Evolutionary conservation across 495 filamentous ascomycete species (phyloP).

Genomic region (Aspergillus cristatus): DNA sequence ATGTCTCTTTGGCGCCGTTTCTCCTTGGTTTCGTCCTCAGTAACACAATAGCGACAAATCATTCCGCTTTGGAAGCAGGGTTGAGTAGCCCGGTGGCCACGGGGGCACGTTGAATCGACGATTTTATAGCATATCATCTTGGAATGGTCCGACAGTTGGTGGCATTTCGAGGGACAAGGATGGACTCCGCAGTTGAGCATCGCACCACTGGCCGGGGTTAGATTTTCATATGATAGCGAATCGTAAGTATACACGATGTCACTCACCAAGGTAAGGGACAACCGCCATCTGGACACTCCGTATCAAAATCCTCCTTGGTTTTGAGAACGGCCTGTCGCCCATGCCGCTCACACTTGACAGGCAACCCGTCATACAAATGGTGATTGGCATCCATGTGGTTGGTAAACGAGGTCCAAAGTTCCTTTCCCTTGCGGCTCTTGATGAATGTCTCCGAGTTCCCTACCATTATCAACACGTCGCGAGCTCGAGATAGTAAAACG

Average conservation of each 20-base stretch:
- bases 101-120: conserved; percentile 38
- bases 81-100: conserved; percentile 38
- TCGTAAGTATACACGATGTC: background rate
- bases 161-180: conserved; percentile 52
- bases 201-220: conserved; percentile 31
- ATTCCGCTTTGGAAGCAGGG: conserved; percentile 24
- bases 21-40: conserved; percentile 34
- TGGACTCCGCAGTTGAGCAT: conserved; percentile 55
- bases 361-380: conserved; percentile 61
- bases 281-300: conserved; percentile 62
- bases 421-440: conserved; percentile 48
- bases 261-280: conserved; percentile 57
- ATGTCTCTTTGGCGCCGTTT: conserved; percentile 39
- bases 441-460: conserved; percentile 64
- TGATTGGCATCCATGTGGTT: conserved; percentile 42
- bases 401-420: conserved; percentile 51
- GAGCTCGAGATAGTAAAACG: conserved; percentile 62
- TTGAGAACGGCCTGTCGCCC: conserved; percentile 40
- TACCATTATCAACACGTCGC: conserved; percentile 59
- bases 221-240: too few species aligned
- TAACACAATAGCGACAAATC: conserved; percentile 27
- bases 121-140: conserved; percentile 46
- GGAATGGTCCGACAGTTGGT: conserved; percentile 58
- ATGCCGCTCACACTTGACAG: conserved; percentile 60
- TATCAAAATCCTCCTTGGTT: conserved; percentile 47